phyloP scores from a whole-genome alignment of 2,329 filamentous ascomycete species.

The Davidsoniella neocaledoniae region DNA sequence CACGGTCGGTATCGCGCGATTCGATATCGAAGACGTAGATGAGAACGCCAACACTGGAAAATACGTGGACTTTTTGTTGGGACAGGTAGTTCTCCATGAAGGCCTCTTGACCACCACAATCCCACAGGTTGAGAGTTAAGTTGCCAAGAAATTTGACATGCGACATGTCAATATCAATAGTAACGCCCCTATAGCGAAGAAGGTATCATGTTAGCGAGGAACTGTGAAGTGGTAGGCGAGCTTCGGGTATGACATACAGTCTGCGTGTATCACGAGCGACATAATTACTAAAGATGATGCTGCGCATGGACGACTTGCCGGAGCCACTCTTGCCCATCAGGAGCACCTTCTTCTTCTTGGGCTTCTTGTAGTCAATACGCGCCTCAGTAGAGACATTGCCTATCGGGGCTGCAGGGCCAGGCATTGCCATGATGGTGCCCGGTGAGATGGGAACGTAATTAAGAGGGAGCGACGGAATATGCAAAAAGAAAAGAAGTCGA shows the following conservation, averaged over 20 bases:
- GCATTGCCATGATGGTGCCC: neutral
- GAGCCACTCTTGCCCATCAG: conserved; percentile 94
- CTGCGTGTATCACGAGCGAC: conserved; percentile 89
- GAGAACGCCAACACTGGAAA: conserved; percentile 86
- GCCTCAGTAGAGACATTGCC: conserved; percentile 9
- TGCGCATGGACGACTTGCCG: conserved; percentile 95
- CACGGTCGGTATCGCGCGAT: conserved; percentile 81
- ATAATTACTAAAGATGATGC: conserved; percentile 98
- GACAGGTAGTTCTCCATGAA: conserved; percentile 98
- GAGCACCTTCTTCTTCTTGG: conserved; percentile 74
- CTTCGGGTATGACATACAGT: conserved; percentile 31
- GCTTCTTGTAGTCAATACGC: conserved; percentile 40
- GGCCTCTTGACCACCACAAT: conserved; percentile 95
- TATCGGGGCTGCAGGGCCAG: conserved; percentile 6
- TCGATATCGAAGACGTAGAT: conserved; percentile 99
- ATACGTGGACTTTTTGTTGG: conserved; percentile 89
- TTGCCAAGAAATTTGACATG: conserved; percentile 99
- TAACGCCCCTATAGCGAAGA: conserved; percentile 47
- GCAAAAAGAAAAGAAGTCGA: neutral
- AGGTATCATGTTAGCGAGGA: neutral
- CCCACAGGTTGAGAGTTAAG: conserved; percentile 92
- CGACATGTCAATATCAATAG: conserved; percentile 95
- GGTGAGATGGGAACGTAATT: neutral
- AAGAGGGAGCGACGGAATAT: neutral
- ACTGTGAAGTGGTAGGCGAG: neutral